Evolutionary conservation across 2,329 filamentous ascomycete genomes (phyloP).

Genomic region (Ophiobolus disseminans): DNA sequence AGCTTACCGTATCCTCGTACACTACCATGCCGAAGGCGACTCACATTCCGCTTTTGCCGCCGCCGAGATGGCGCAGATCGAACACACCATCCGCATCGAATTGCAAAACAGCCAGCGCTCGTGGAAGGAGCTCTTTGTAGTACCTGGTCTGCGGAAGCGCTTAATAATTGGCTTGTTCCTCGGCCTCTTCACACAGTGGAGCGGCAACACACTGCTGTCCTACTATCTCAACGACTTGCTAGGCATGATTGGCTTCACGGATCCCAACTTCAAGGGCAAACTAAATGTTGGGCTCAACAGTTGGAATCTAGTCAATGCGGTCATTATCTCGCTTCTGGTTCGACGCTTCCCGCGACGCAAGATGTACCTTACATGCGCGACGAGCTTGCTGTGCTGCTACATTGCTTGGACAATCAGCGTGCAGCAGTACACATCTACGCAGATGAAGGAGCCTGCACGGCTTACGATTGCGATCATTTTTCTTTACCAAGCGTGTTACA

Average conservation of each 20-base stretch:
- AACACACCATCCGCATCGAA: constrained; percentile 67
- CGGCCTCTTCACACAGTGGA: constrained; percentile 71
- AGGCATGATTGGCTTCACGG: constrained; percentile 64
- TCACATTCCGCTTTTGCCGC: constrained; percentile 65
- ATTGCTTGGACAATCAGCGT: constrained; percentile 55
- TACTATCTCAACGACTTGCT: constrained; percentile 71
- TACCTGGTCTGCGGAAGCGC: constrained; percentile 68
- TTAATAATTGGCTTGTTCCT: constrained; percentile 68
- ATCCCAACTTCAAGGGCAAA: constrained; percentile 45
- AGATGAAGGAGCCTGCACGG: constrained; percentile 46
- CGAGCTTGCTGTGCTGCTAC: constrained; percentile 41
- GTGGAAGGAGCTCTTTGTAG: constrained; percentile 67
- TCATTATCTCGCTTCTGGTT: constrained; percentile 62
- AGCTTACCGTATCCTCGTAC: constrained; percentile 65
- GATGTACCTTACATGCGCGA: constrained; percentile 58
- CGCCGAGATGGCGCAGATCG: constrained; percentile 71
- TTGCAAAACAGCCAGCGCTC: constrained; percentile 57
- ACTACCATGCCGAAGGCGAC: constrained; percentile 70
- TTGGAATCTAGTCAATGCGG: constrained; percentile 64
- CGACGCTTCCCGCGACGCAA: constrained; percentile 63
- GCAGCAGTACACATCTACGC: constrained; percentile 53
- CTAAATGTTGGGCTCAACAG: constrained; percentile 65
- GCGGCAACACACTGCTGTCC: constrained; percentile 66
- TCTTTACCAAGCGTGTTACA: constrained; percentile 61
- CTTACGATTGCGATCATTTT: constrained; percentile 59